These are phyloP conservation scores for Wickerhamiella kurtzmanii DNA, from an alignment of 805 yeast species.

Conservation along the genomic window DNA sequence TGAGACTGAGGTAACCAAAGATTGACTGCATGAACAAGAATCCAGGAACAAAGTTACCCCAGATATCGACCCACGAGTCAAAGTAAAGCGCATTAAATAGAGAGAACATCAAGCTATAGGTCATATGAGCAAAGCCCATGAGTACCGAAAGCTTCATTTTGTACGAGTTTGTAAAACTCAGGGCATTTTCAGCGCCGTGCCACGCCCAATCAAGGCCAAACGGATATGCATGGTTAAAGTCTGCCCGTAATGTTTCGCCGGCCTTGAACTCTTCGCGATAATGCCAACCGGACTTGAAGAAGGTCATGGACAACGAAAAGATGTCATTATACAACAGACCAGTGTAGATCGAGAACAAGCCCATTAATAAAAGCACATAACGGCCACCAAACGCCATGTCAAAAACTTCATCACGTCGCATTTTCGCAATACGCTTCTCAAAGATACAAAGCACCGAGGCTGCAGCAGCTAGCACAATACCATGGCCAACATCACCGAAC, in stretches of 20 bases:
- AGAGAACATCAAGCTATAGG: slow-evolving; percentile 74
- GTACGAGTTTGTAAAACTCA: slow-evolving; percentile 84
- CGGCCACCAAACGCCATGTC: slow-evolving; percentile 95
- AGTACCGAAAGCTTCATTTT: slow-evolving; percentile 92
- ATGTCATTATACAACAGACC: slow-evolving; percentile 89
- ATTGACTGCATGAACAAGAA: slow-evolving; percentile 90
- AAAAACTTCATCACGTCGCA: slow-evolving; percentile 78
- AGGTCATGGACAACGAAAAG: slow-evolving; percentile 79
- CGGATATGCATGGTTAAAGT: slow-evolving; percentile 50
- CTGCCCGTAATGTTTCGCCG: slow-evolving; percentile 58
- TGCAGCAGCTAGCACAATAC: slow-evolving; percentile 62
- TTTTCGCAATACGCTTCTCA: slow-evolving; percentile 51
- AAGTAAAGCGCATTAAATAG: slow-evolving; percentile 61
- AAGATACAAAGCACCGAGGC: slow-evolving; percentile 57
- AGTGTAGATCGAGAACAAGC: slow-evolving; percentile 88
- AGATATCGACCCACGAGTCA: slow-evolving; percentile 61
- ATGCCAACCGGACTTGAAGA: slow-evolving; percentile 80
- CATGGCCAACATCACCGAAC: slow-evolving; percentile 99
- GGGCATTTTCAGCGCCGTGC: slow-evolving; percentile 92
- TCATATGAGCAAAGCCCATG: slow-evolving; percentile 92
- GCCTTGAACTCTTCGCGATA: slow-evolving; percentile 52
- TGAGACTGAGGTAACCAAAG: slow-evolving; percentile 77
- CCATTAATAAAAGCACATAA: slow-evolving; percentile 84
- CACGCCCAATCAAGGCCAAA: slow-evolving; percentile 88
- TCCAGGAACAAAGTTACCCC: slow-evolving; percentile 91